Conservation (phyloP, 140 eudicot genomes). For the Bidens hawaiensis region DNA sequence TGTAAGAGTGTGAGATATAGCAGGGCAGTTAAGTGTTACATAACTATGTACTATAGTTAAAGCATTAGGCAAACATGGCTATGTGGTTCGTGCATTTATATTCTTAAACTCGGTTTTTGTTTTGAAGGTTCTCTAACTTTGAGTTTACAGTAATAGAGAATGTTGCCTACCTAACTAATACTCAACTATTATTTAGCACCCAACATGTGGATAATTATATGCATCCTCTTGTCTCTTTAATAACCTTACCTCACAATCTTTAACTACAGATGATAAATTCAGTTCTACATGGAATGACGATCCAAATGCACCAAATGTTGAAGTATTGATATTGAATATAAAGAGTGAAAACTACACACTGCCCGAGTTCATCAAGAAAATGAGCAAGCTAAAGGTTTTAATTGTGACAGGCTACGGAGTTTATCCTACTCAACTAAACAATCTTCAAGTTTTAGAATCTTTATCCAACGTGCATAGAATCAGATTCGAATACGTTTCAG, state of each 20-base stretch:
- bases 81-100: no score
- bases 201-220: slow-evolving; percentile 5
- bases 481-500: slow-evolving; percentile 1
- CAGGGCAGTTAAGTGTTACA: no score
- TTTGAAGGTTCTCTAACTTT: no score
- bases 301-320: slow-evolving; percentile 3
- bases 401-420: slow-evolving; percentile 7
- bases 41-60: no score
- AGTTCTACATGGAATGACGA: slow-evolving; percentile 7
- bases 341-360: slow-evolving; percentile 8
- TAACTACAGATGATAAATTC: slow-evolving; percentile 8
- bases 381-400: slow-evolving; percentile 14
- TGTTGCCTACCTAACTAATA: no score
- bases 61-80: no score
- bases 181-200: no score
- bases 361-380: slow-evolving; percentile 3
- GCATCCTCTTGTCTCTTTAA: background rate
- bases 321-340: slow-evolving; percentile 21
- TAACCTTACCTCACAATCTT: background rate
- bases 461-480: slow-evolving; percentile 2
- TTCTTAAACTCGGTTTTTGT: no score
- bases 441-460: background rate
- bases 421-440: slow-evolving; percentile 8
- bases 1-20: no score
- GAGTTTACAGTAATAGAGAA: no score